Evolutionary conservation across 2,329 filamentous ascomycete species (phyloP).

Genomic region (Bertia moriformis): DNA sequence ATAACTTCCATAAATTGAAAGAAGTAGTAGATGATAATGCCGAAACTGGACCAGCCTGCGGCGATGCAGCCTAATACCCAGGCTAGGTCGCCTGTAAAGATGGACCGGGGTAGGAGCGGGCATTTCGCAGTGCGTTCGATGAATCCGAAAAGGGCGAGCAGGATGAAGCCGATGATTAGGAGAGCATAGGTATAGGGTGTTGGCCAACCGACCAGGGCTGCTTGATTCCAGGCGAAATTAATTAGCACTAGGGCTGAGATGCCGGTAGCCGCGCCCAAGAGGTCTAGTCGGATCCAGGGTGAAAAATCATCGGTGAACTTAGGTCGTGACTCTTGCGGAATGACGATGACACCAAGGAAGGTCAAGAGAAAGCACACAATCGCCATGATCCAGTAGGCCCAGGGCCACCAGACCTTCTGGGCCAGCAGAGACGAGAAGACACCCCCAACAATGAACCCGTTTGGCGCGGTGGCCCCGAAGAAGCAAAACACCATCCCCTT

Average conservation of each 20-base stretch:
- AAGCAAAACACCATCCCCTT: constrained; percentile 45
- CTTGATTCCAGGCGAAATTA: constrained; percentile 57
- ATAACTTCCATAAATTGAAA: constrained; percentile 31
- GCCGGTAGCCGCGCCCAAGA: constrained; percentile 25
- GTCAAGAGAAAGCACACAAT: constrained; percentile 15
- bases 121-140: constrained; percentile 26
- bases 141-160: constrained; percentile 38
- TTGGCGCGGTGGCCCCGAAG: constrained; percentile 31
- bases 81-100: constrained; percentile 26
- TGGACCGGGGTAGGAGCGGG: constrained; percentile 43
- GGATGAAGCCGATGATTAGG: constrained; percentile 38
- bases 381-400: constrained; percentile 27
- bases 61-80: constrained; percentile 41
- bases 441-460: constrained; percentile 12
- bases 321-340: constrained; percentile 9
- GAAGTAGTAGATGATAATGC: constrained; percentile 35
- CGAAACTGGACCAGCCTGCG: constrained; percentile 38
- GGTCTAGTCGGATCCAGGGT: constrained; percentile 17
- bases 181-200: constrained; percentile 36
- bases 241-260: constrained; percentile 43
- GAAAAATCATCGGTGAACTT: constrained; percentile 6
- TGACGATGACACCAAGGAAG: constrained; percentile 13
- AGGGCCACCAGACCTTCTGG: constrained; percentile 27
- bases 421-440: constrained; percentile 26
- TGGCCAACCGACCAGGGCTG: constrained; percentile 41